A percentile compares a stretch with the other conserved stretches of the same genome.
phyloP scores from a whole-genome alignment of 805 yeast genomes.

The Pichia heedii region DNA sequence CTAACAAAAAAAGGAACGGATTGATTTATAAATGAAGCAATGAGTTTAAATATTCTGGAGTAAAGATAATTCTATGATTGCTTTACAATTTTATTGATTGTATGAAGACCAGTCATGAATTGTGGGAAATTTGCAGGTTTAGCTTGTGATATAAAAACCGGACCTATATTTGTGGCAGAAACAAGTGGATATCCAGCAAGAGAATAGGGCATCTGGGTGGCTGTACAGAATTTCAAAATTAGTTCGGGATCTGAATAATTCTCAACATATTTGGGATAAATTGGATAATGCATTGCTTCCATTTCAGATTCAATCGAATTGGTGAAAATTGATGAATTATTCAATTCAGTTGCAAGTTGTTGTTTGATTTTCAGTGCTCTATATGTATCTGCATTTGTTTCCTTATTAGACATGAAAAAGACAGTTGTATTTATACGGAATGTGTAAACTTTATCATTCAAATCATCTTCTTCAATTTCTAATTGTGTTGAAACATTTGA shows the following conservation, averaged over 20 bases:
- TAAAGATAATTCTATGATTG: neutral
- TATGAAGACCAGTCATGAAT: constrained; percentile 1
- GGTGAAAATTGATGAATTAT: neutral
- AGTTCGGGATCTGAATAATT: constrained; percentile 7
- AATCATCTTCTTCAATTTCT: neutral
- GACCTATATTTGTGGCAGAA: neutral
- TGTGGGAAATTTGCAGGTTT: constrained; percentile 3
- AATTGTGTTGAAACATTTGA: neutral
- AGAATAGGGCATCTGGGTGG: constrained; percentile 4
- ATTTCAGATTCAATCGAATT: neutral
- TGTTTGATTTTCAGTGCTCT: neutral
- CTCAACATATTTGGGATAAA: neutral
- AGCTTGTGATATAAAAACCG: constrained; percentile 1
- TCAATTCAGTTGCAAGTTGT: neutral
- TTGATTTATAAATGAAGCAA: neutral
- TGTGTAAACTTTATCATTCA: neutral
- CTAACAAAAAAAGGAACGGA: too few species aligned
- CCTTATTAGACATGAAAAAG: constrained; percentile 12
- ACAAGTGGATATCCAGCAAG: constrained; percentile 9
- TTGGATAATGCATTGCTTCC: constrained; percentile 3
- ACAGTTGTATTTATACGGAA: constrained; percentile 9
- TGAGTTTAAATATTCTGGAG: neutral
- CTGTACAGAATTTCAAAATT: constrained; percentile 7
- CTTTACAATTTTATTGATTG: neutral
- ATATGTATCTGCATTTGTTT: constrained; percentile 1